A percentile compares a stretch with the other conserved stretches of the same genome.
phyloP scores from a whole-genome alignment of 441 rosid species.

The Hypseocharis bilobata region DNA sequence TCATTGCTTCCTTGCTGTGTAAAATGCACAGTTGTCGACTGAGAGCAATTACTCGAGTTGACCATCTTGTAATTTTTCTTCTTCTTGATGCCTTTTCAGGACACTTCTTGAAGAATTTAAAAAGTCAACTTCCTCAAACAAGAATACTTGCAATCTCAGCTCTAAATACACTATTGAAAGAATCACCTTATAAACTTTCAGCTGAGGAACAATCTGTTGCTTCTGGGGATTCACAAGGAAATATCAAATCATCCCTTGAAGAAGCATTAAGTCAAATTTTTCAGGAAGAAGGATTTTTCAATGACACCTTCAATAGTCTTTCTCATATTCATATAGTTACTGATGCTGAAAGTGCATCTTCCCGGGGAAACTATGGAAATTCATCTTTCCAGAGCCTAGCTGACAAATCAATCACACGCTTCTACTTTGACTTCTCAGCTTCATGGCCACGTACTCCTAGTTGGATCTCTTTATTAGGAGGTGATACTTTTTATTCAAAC shows the following conservation, averaged over 20 bases:
- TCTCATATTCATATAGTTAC: conserved; percentile 88
- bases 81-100: conserved; percentile 48
- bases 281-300: conserved; percentile 85
- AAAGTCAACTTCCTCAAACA: conserved; percentile 98
- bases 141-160: conserved; percentile 99
- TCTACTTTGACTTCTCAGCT: conserved; percentile 91
- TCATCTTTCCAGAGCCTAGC: conserved; percentile 86
- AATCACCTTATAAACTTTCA: conserved; percentile 77
- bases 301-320: conserved; percentile 80
- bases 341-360: conserved; percentile 64
- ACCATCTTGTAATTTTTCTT: background rate
- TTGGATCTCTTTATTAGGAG: conserved; percentile 92
- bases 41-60: conserved; percentile 4
- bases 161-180: conserved; percentile 80
- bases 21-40: conserved; percentile 15
- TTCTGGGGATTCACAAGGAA: conserved; percentile 33
- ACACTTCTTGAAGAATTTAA: conserved; percentile 85
- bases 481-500: conserved; percentile 80
- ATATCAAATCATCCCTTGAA: conserved; percentile 64
- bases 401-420: conserved; percentile 90
- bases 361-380: conserved; percentile 75
- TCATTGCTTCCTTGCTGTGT: conserved; percentile 16
- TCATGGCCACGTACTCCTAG: conserved; percentile 99
- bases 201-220: conserved; percentile 36
- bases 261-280: conserved; percentile 71